These are phyloP conservation scores for Candida fluviatilis DNA, from an alignment of 805 yeast species.

Conservation along the genomic window DNA sequence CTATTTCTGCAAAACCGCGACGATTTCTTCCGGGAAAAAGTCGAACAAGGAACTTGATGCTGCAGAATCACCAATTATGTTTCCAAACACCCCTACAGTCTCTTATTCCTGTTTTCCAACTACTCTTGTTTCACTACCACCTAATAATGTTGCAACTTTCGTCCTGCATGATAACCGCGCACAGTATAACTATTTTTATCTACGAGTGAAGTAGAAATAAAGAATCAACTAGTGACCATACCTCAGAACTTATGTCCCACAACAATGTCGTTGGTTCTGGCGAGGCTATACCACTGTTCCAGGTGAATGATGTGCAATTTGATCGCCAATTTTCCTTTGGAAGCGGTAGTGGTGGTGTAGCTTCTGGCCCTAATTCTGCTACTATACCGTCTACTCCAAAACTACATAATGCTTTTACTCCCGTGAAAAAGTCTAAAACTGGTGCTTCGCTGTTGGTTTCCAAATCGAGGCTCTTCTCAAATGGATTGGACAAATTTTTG, in stretches of 20 bases:
- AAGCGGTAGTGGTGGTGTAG: background rate
- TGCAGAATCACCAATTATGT: too few species aligned
- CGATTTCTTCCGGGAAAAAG: too few species aligned
- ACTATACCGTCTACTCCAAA: background rate
- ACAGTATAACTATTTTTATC: too few species aligned
- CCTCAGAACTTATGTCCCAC: background rate
- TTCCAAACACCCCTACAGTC: too few species aligned
- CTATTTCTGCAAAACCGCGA: too few species aligned
- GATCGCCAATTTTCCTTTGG: slow-evolving; percentile 1
- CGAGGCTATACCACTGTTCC: slow-evolving; percentile 1
- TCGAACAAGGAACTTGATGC: too few species aligned
- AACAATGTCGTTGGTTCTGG: background rate
- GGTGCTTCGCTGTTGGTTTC: background rate
- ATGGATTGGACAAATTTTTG: slow-evolving; percentile 9
- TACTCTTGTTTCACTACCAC: too few species aligned
- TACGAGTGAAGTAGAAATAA: too few species aligned
- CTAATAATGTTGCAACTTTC: too few species aligned
- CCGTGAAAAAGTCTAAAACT: background rate
- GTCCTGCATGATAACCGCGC: too few species aligned
- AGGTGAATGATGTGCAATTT: slow-evolving; percentile 1
- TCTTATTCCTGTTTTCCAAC: too few species aligned
- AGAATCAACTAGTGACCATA: background rate
- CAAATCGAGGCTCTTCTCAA: background rate
- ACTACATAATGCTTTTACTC: background rate
- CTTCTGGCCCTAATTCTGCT: background rate